phyloP scores from a whole-genome alignment of 441 rosid genomes.

The Adansonia grandidieri region DNA sequence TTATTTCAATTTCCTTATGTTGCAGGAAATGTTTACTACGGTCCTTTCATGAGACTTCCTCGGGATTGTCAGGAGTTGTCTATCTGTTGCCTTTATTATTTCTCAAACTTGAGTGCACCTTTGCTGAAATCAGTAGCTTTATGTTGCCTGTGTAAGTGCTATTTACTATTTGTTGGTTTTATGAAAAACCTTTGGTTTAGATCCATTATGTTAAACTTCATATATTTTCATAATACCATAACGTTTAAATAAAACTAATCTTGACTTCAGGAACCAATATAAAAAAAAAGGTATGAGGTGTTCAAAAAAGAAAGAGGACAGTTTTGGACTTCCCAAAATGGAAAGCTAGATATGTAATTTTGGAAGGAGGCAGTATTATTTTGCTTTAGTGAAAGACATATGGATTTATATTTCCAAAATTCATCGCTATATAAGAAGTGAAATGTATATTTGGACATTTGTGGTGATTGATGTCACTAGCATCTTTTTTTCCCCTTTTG shows the following conservation, averaged over 20 bases:
- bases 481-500: not conserved
- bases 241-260: not conserved
- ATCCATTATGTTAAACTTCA: not conserved
- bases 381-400: constrained; percentile 9
- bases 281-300: not conserved
- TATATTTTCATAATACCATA: not conserved
- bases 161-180: not conserved
- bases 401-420: constrained; percentile 7
- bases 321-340: constrained; percentile 10
- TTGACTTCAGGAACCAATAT: not conserved
- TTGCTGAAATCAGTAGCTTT: constrained; percentile 65
- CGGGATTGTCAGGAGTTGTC: constrained; percentile 73
- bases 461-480: not conserved
- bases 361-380: not conserved
- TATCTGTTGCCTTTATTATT: constrained; percentile 71
- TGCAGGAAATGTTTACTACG: constrained; percentile 59
- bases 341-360: not conserved
- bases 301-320: not conserved
- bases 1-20: constrained; percentile 24
- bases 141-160: constrained; percentile 73
- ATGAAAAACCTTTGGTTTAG: not conserved
- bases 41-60: constrained; percentile 76
- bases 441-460: not conserved
- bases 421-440: not conserved
- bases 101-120: constrained; percentile 52